Base-by-base conservation (phyloP, 2,329 filamentous ascomycete species). In the Fusarium subglutinans region DNA sequence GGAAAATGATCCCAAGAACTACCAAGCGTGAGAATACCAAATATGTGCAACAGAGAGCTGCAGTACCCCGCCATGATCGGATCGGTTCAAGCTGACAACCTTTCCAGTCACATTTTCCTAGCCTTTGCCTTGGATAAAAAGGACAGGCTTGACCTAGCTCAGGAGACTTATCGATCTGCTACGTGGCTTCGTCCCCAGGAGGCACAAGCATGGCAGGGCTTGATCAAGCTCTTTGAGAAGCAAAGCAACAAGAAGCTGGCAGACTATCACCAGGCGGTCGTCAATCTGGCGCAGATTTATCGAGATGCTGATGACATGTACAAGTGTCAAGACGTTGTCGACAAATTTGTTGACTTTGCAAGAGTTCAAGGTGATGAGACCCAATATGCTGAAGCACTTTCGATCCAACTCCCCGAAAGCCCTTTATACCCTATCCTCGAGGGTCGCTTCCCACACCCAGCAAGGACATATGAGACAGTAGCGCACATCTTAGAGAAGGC, bases 201-300 rank as follows among this genome's bases (percentile, higher is more conserved):
- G 76, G 86, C 90, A n/a, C 93, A 96, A 78, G 93, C 93, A 74
- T 98, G 94, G 94, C 93, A 98, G 80, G 96, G 96, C 3, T 86
- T 99, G 51, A 89, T 96, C 81, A 93, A 92, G 78, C 83, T 98
- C 37, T 98, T 94, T 80, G 94, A 98, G 83, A 92, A 90, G 77
- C 93, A 95, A 79, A 91, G 90, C 22, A 82, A 85, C 37, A 87
- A 88, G 62, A 93, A 92, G 77, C 84, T 98, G 20, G 87, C 90
- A 62, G 88, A 92, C 55, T 98, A 98, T 79, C 92, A 93, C 54
- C 85, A 90, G 51, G 93, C 93, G 3, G 92, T 91, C 5, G 82
- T 95, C 66, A 91, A 88, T 69, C 86, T 98, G 50, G 94, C 94
- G 13, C 87, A 92, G 61, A 90, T 98, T 57, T 95, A 93, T 77